These are phyloP conservation scores for Colletotrichum chlorophyti DNA, from an alignment of 2,329 filamentous ascomycete species.

Conservation along the genomic window DNA sequence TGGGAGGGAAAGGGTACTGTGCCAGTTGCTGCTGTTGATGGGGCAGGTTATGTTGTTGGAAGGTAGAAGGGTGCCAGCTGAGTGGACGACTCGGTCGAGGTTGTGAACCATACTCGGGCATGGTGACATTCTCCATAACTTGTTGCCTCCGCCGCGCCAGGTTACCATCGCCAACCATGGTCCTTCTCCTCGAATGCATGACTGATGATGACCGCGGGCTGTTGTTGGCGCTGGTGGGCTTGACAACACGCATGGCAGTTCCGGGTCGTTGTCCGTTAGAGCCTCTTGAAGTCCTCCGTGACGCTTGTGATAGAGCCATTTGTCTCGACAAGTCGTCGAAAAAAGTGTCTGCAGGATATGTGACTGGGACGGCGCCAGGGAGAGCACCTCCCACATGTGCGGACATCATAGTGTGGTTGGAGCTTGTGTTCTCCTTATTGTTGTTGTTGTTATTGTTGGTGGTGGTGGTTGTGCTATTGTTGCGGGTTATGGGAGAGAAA, in stretches of 20 bases:
- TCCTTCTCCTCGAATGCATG: conserved; percentile 59
- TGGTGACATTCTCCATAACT: conserved; percentile 49
- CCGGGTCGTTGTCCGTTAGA: conserved; percentile 57
- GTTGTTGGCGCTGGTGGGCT: conserved; percentile 72
- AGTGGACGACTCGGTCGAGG: conserved; percentile 63
- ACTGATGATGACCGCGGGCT: conserved; percentile 66
- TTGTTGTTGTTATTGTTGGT: neutral
- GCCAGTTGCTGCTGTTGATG: conserved; percentile 38
- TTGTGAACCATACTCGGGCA: conserved; percentile 41
- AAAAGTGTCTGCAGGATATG: conserved; percentile 49
- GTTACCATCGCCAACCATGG: conserved; percentile 58
- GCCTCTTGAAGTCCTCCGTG: conserved; percentile 55
- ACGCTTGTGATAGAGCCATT: conserved; percentile 52
- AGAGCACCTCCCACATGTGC: conserved; percentile 41
- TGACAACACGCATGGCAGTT: conserved; percentile 64
- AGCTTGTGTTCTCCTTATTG: too few relatives aligned
- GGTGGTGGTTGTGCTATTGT: too few relatives aligned
- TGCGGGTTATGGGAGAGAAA: too few relatives aligned
- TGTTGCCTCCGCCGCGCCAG: conserved; percentile 55
- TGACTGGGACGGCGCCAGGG: conserved; percentile 36
- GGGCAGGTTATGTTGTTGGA: conserved; percentile 41
- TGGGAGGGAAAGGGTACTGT: conserved; percentile 47
- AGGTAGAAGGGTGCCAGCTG: conserved; percentile 77
- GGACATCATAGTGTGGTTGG: conserved; percentile 39
- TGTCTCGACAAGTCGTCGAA: conserved; percentile 61